Evolutionary conservation across 2,329 filamentous ascomycete species (phyloP), one percentile per base, ranked within the genome.

Genomic region (Chalara sp.): DNA sequence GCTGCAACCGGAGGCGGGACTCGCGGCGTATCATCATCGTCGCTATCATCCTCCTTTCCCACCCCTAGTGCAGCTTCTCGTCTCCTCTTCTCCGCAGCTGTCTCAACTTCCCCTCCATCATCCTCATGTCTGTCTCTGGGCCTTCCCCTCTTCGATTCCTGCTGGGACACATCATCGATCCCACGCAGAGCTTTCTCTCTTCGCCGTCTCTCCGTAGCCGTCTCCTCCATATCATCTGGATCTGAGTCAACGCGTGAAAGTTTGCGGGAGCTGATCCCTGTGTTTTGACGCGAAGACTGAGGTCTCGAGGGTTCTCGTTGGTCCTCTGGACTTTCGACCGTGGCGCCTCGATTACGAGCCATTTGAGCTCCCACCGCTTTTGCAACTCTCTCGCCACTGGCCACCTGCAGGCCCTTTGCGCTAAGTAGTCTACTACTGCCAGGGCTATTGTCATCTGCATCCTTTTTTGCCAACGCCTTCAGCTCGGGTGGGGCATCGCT

Each of bases 11-110:
- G 60, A 5, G 58, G 62, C 28, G 62, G 62, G 8, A 66, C 58
- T n/a, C 61, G 48, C 11, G 53, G 57, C 12, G 61, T 62, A 56
- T 62, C 60, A 51, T 65, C 63, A 48, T 64, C 63, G 33, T 62
- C 56, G 33, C 52, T 54, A 51, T 64, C 58, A 32, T 47, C 45
- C 29, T 52, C 52, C 35, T 42, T 48, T 11, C 70, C 68, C 54
- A 86, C 72, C 7, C 87, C 86, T 1, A 92, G 70, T 1, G 87
- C 88, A 1, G 86, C 86, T 60, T 89, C 81, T 59, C 46, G 11
- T 41, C 46, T 50, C 48, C 44, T 52, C 49, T 32, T 44, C 11
- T 29, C 28, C 28, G 32, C 44, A 7, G 13, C 28, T 10, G 30
- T 39, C n/a, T 35, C 43, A 29, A 21, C 40, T 32, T 47, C 50